A percentile compares a stretch with the other conserved stretches of the same genome.
Conservation (phyloP, 2,329 filamentous ascomycete genomes). For the Exophiala oligosperma region DNA sequence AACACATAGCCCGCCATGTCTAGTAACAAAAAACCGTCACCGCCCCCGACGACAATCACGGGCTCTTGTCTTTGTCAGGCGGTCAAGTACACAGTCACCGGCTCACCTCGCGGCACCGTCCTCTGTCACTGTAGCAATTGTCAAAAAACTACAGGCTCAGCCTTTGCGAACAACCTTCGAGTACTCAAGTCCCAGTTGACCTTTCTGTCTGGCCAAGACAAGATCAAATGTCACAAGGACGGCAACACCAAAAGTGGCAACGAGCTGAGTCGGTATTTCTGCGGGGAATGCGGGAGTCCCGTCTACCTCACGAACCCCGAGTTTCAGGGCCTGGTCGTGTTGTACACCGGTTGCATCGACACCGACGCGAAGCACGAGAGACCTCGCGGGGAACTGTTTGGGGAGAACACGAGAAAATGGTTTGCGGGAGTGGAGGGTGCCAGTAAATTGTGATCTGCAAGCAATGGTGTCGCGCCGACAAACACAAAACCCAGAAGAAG, state of each 20-base stretch:
- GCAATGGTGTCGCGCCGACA: background rate
- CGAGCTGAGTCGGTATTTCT: background rate
- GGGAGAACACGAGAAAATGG: background rate
- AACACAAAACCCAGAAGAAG: too few species aligned
- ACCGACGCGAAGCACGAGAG: background rate
- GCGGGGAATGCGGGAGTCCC: background rate
- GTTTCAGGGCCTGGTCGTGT: background rate
- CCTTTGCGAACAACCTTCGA: background rate
- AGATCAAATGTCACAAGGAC: background rate
- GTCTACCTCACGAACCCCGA: background rate
- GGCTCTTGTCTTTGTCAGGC: background rate
- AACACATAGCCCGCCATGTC: background rate
- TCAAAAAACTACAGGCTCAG: background rate
- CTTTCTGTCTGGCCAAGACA: background rate
- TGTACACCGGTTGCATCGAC: background rate
- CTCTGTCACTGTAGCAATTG: background rate
- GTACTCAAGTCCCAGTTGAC: background rate
- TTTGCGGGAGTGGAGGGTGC: background rate
- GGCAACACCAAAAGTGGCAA: background rate
- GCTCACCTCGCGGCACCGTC: background rate
- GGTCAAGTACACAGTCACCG: background rate
- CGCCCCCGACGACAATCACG: background rate
- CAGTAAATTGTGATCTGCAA: background rate
- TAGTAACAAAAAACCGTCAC: background rate
- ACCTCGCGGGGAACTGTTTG: background rate